Base-by-base conservation (phyloP, 345 rosid species). In the Pistacia integerrima region DNA sequence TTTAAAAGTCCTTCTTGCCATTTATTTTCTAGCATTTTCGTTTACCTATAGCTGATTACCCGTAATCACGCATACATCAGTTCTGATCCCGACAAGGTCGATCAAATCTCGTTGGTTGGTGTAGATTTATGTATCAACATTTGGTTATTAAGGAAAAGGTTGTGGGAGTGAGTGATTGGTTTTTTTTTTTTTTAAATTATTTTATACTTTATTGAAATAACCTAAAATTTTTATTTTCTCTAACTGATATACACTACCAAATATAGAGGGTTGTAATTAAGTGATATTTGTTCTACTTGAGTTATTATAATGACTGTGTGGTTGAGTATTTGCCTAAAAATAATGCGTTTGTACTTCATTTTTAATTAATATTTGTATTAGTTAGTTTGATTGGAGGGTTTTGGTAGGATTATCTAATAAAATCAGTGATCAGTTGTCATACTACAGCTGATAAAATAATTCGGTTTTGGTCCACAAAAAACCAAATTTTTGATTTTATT, bases 141-240 rank as follows among this genome's bases (percentile, higher is more conserved):
- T 41, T 41, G 68, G 17, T 48, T 59, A 66, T 56, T 28, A 58
- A 72, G 67, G 61, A 72, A 60, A 14, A n/a, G 20, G 14, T 58
- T 71, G 14, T n/a, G 13, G 20, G 33, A 22, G 54, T 20, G 74
- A 57, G 44, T 57, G 25, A 61, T 49, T 28, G 25, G 56, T 22
- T 55, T 2, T 72, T 60, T 44, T 25, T n/a, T 18, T 33, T 12
- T 58, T 18, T 2, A 9, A 20, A 51, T 48, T 8, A 0, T 2
- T 1, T 30, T 28, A 41, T 41, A 7, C 8, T 41, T 41, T 1
- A 0, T 5, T 41, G 46, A 41, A 41, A 41, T 41, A 41, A 41
- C 46, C 46, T 41, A 41, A 41, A 41, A 41, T 12, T 67, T 30
- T 48, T 48, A 11, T 67, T 14, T 25, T 12, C 57, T 51, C 48